phyloP scores from a whole-genome alignment of 176 grass and related monocot genomes.

The Oryza coarctata region DNA sequence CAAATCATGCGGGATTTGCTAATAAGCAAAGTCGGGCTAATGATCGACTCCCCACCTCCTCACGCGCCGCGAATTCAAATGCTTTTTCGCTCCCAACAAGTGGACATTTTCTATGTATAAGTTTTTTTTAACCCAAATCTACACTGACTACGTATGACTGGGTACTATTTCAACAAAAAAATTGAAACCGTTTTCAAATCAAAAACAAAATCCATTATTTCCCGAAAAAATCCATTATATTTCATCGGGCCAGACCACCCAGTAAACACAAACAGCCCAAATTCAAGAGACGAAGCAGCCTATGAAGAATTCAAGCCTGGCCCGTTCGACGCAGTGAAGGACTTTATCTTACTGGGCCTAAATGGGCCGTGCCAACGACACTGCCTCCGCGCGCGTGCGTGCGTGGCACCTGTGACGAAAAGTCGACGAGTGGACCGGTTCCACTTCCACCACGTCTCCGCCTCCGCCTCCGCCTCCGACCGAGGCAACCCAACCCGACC shows the following conservation, averaged over 20 bases:
- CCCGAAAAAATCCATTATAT: too few species aligned
- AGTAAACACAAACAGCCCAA: neutral
- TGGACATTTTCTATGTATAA: neutral
- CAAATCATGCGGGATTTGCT: neutral
- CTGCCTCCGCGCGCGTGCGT: neutral
- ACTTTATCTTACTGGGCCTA: accelerated
- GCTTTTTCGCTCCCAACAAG: neutral
- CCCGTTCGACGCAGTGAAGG: neutral
- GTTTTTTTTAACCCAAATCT: neutral
- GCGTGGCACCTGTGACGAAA: neutral
- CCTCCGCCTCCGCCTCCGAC: neutral
- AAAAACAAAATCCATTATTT: neutral
- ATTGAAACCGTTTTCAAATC: neutral
- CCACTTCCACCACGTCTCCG: conserved; percentile 20
- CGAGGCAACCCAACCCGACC: conserved; percentile 23
- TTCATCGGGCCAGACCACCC: neutral
- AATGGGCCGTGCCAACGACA: neutral
- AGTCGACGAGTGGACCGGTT: conserved; percentile 26
- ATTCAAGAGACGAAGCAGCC: neutral
- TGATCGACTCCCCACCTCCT: conserved; percentile 23
- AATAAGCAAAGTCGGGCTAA: neutral
- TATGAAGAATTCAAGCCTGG: neutral
- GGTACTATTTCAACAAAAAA: neutral
- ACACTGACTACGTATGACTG: neutral
- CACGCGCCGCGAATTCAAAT: conserved; percentile 25